A percentile compares a stretch with the other conserved stretches of the same genome.
Conservation (phyloP, 2,329 filamentous ascomycete genomes). For the Akanthomyces lecanii region DNA sequence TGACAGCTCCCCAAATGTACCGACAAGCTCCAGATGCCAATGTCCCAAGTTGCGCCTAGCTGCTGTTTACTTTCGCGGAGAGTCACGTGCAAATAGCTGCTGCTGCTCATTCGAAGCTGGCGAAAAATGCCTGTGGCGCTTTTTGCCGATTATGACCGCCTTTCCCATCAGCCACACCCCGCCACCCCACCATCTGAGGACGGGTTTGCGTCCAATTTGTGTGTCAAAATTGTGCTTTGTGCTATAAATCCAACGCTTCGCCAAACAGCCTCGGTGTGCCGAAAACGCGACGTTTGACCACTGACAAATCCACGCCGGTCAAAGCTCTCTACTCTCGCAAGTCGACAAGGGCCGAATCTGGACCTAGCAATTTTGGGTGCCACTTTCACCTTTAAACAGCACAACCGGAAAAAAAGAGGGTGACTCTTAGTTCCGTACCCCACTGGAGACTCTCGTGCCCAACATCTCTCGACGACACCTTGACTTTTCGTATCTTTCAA, state of each 20-base stretch:
- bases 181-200: constrained; percentile 37
- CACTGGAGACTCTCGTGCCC: constrained; percentile 15
- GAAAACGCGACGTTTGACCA: constrained; percentile 10
- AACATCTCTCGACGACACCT: constrained; percentile 17
- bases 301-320: not conserved
- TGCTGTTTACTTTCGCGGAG: constrained; percentile 32
- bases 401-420: constrained; percentile 12
- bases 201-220: constrained; percentile 30
- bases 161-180: constrained; percentile 32
- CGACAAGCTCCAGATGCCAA: not conserved
- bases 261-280: not conserved
- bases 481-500: not conserved
- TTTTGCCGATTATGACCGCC: constrained; percentile 32
- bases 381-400: constrained; percentile 1
- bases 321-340: constrained; percentile 10
- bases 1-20: constrained; percentile 11
- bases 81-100: constrained; percentile 34
- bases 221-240: constrained; percentile 40
- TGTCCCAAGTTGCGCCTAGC: constrained; percentile 12
- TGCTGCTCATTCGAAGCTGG: constrained; percentile 5
- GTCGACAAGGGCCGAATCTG: constrained; percentile 15
- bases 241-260: constrained; percentile 8
- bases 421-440: constrained; percentile 15
- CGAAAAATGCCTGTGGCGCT: constrained; percentile 8
- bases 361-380: not conserved